Conservation (phyloP, 495 filamentous ascomycete species). For the Lichina pygmaea region DNA sequence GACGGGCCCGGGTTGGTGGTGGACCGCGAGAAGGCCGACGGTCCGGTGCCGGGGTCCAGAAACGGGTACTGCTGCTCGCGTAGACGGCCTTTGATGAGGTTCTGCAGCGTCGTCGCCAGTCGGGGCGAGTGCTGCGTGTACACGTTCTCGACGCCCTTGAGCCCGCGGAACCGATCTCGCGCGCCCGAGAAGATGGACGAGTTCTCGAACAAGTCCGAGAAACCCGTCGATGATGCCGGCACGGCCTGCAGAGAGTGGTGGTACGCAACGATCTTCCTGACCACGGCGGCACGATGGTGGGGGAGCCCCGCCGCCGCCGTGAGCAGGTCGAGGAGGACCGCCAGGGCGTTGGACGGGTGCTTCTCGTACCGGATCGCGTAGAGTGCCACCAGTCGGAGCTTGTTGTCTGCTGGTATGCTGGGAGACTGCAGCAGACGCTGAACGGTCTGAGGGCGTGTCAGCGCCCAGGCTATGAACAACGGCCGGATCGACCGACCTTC, state of each 20-base stretch:
- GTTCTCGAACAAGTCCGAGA: slow-evolving; percentile 65
- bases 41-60: slow-evolving; percentile 39
- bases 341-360: slow-evolving; percentile 50
- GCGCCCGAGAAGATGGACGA: slow-evolving; percentile 80
- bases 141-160: slow-evolving; percentile 94
- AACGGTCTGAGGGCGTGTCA: slow-evolving; percentile 29
- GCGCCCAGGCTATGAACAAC: background rate
- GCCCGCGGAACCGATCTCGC: slow-evolving; percentile 68
- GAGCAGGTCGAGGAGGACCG: slow-evolving; percentile 65
- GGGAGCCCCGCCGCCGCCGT: slow-evolving; percentile 48
- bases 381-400: slow-evolving; percentile 65
- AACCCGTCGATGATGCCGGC: slow-evolving; percentile 15
- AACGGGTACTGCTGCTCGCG: slow-evolving; percentile 74
- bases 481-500: slow-evolving; percentile 23
- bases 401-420: slow-evolving; percentile 45
- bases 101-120: slow-evolving; percentile 65
- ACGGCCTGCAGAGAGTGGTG: slow-evolving; percentile 45
- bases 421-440: slow-evolving; percentile 62
- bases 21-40: too few species aligned
- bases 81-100: slow-evolving; percentile 72
- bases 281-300: slow-evolving; percentile 40
- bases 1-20: slow-evolving; percentile 51
- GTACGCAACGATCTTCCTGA: slow-evolving; percentile 55
- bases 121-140: slow-evolving; percentile 92
- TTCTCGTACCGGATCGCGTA: slow-evolving; percentile 83